A percentile compares a stretch with the other conserved stretches of the same genome.
Evolutionary conservation across 768 basidiomycete genomes (phyloP).

Genomic region (Boletus vinaceobasis): DNA sequence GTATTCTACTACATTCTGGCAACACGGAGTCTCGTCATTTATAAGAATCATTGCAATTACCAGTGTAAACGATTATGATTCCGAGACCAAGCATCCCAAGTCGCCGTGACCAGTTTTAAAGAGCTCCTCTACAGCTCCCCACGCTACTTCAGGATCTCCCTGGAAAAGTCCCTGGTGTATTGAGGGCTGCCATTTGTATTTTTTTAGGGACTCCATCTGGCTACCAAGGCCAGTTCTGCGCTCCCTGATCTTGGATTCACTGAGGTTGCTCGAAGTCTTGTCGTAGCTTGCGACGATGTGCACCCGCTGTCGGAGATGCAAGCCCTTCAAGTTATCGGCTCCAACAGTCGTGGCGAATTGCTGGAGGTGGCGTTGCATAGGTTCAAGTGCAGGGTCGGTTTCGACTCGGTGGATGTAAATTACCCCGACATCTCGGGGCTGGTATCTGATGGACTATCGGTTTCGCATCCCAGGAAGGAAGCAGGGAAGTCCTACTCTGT

Average conservation of each 20-base stretch:
- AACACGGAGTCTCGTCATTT: neutral
- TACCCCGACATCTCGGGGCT: conserved; percentile 5
- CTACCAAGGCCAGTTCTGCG: neutral
- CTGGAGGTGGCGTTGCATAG: conserved; percentile 1
- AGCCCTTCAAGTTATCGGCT: neutral
- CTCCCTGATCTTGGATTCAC: neutral
- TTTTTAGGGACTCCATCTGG: neutral
- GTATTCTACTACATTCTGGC: no score
- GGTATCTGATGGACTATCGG: neutral
- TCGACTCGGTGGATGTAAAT: conserved; percentile 21
- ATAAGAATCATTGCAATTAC: neutral
- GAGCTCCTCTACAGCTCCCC: conserved; percentile 10
- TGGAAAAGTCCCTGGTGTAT: conserved; percentile 5
- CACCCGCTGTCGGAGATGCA: neutral
- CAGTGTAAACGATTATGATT: neutral
- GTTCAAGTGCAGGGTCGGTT: conserved; percentile 9
- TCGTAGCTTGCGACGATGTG: conserved; percentile 14
- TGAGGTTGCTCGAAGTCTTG: neutral
- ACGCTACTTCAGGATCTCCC: conserved; percentile 13
- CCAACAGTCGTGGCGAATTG: neutral
- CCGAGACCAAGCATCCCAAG: no score
- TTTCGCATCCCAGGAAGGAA: neutral
- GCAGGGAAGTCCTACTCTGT: neutral
- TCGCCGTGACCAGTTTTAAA: neutral
- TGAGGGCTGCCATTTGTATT: neutral